Evolutionary conservation across 768 basidiomycete genomes (phyloP).

Genomic region (Podaxis carcinomalis): DNA sequence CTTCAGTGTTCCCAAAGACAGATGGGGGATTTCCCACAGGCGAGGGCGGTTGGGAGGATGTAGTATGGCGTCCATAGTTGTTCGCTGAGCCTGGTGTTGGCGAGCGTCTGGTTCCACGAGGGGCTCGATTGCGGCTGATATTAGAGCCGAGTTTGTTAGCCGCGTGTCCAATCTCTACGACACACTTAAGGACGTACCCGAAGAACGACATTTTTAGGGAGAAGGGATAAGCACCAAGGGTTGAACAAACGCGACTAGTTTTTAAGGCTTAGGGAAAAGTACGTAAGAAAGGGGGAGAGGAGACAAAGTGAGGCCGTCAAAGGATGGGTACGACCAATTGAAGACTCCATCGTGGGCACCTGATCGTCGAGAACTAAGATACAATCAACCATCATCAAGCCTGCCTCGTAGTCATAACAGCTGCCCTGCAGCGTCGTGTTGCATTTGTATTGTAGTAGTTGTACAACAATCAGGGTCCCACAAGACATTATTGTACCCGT

Average conservation of each 20-base stretch:
- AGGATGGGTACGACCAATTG: background rate
- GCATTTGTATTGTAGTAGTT: background rate
- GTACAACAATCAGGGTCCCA: background rate
- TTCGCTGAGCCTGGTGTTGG: conserved; percentile 64
- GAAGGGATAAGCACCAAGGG: conserved; percentile 4
- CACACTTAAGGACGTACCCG: conserved; percentile 45
- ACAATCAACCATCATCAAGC: background rate
- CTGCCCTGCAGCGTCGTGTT: background rate
- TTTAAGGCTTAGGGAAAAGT: background rate
- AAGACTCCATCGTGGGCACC: background rate
- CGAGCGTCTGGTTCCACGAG: conserved; percentile 67
- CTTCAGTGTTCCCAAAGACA: background rate
- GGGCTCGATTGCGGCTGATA: conserved; percentile 18
- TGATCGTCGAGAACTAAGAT: background rate
- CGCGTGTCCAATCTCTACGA: background rate
- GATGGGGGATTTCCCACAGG: conserved; percentile 23
- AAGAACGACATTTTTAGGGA: conserved; percentile 67
- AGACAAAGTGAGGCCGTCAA: background rate
- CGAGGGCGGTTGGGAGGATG: conserved; percentile 32
- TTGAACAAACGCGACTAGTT: background rate
- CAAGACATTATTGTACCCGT: background rate
- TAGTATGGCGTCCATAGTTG: conserved; percentile 17
- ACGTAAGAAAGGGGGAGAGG: background rate
- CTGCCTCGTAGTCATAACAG: background rate
- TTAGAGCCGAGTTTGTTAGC: background rate